Conservation (phyloP, 2,329 filamentous ascomycete species). For the Trichoderma koningiopsis region DNA sequence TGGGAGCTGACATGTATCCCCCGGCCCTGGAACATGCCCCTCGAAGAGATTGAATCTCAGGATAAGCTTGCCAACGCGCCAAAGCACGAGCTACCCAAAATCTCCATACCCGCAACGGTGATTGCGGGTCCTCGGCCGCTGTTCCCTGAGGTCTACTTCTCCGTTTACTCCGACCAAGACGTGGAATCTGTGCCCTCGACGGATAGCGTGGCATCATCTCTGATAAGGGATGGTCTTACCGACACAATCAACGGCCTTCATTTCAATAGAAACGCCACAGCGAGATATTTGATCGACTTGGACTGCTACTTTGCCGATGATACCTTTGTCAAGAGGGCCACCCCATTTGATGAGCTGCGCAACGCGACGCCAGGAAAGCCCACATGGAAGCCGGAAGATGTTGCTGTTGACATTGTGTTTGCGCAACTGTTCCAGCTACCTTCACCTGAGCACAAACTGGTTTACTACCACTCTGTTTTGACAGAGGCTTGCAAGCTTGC, state of each 20-base stretch:
- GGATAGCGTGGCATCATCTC: slow-evolving; percentile 73
- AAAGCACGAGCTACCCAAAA: slow-evolving; percentile 77
- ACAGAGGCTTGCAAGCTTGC: slow-evolving; percentile 96
- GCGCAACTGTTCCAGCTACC: slow-evolving; percentile 91
- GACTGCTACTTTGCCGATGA: slow-evolving; percentile 91
- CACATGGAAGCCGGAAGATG: slow-evolving; percentile 97
- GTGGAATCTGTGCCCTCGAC: slow-evolving; percentile 83
- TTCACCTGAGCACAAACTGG: slow-evolving; percentile 83
- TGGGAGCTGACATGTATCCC: slow-evolving; percentile 75
- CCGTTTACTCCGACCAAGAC: slow-evolving; percentile 85
- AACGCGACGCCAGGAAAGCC: slow-evolving; percentile 65
- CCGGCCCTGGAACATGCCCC: slow-evolving; percentile 67
- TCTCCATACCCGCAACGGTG: slow-evolving; percentile 75
- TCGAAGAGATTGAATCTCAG: slow-evolving; percentile 61
- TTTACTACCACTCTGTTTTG: slow-evolving; percentile 94
- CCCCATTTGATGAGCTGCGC: slow-evolving; percentile 84
- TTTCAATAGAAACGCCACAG: slow-evolving; percentile 85
- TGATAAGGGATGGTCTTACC: slow-evolving; percentile 81
- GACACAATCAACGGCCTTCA: slow-evolving; percentile 94
- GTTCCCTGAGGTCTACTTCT: slow-evolving; percentile 93
- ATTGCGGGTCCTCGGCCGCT: slow-evolving; percentile 72
- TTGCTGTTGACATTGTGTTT: slow-evolving; percentile 96
- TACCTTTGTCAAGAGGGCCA: slow-evolving; percentile 92
- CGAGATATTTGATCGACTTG: slow-evolving; percentile 87
- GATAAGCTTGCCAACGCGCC: slow-evolving; percentile 60